Evolutionary conservation across 768 basidiomycete genomes (phyloP), one percentile per base, ranked within the genome.

Genomic region (Candolleomyces aberdarensis): DNA sequence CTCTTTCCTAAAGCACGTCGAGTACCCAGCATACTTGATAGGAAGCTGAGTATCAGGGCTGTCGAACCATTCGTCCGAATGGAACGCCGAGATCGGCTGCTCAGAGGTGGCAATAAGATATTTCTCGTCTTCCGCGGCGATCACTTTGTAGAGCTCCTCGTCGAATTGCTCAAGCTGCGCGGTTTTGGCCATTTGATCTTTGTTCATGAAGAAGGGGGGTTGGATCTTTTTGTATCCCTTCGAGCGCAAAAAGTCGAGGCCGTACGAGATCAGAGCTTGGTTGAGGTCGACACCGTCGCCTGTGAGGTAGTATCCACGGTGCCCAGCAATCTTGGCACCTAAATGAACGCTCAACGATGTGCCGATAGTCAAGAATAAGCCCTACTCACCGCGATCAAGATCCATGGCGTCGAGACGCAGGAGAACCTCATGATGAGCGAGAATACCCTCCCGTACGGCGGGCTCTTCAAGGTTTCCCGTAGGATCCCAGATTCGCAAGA

Each of bases 51-150:
- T 86, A 52, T 92, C 87, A 1, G 95, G 95, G 72, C 87, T 85
- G 67, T 96, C 96, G 74, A 99, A 96, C 94, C 96, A 98, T 75
- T 98, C 97, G 68, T 96, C 96, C 54, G 90, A 85, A 77, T 98
- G 94, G 74, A 87, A 91, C 5, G 93, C 92, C 7, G 97, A 98
- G 74, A 99, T 95, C 43, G 97, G 97, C 72, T 99, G 97, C 75
- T 99, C 97, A 51, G 94, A 96, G 54, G 97, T 99, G 5, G 97
- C 97, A 71, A 99, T 99, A 54, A 99, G 86, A 76, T 99, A 99
- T 73, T 98, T 98, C 73, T 98, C 96, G 69, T 97, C 94, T 59
- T 94, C 93, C 41, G 84, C 84, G 9, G 83, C 95, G 65, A 93
- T 90, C 58, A 96, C 92, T 82, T 98, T 98, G 85, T 98, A 99